Percentiles rank a stretch among this genome's conserved stretches.
These are phyloP conservation scores for Hypoxylon cercidicola DNA, from an alignment of 495 filamentous ascomycete genomes.

Conservation along the genomic window DNA sequence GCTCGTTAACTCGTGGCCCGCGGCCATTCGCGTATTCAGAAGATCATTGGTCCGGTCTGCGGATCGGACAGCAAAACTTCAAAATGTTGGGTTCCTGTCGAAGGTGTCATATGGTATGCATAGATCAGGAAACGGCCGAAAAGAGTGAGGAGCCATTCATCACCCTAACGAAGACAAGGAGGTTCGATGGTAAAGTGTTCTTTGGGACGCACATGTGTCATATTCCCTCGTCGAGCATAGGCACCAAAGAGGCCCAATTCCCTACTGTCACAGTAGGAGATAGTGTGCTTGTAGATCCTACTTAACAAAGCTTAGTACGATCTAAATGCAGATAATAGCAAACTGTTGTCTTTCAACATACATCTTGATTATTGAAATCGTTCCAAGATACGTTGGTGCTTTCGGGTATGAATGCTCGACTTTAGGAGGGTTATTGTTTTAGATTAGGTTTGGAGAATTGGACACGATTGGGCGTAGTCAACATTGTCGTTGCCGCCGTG, in stretches of 20 bases:
- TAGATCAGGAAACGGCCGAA: slow-evolving; percentile 83
- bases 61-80: slow-evolving; percentile 65
- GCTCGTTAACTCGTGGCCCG: slow-evolving; percentile 39
- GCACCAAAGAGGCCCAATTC: slow-evolving; percentile 50
- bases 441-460: too few relatives aligned
- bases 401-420: too few relatives aligned
- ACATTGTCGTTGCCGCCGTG: too few relatives aligned
- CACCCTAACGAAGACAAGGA: slow-evolving; percentile 85
- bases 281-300: slow-evolving; percentile 43
- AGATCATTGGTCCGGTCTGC: slow-evolving; percentile 64
- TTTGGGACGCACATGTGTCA: slow-evolving; percentile 85
- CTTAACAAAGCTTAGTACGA: too few relatives aligned
- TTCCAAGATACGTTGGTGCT: too few relatives aligned
- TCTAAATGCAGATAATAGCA: too few relatives aligned
- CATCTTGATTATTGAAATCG: too few relatives aligned
- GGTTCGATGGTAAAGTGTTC: slow-evolving; percentile 81
- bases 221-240: slow-evolving; percentile 40
- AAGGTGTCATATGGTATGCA: slow-evolving; percentile 94
- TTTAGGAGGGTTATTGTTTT: too few relatives aligned
- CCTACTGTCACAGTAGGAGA: slow-evolving; percentile 70
- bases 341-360: too few relatives aligned
- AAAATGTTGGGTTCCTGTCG: slow-evolving; percentile 84
- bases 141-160: slow-evolving; percentile 87
- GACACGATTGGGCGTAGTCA: too few relatives aligned
- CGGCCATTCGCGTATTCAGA: slow-evolving; percentile 56